Evolutionary conservation across 1,139 yeast genomes (phyloP).

Genomic region (Eremothecium cymbalariae): DNA sequence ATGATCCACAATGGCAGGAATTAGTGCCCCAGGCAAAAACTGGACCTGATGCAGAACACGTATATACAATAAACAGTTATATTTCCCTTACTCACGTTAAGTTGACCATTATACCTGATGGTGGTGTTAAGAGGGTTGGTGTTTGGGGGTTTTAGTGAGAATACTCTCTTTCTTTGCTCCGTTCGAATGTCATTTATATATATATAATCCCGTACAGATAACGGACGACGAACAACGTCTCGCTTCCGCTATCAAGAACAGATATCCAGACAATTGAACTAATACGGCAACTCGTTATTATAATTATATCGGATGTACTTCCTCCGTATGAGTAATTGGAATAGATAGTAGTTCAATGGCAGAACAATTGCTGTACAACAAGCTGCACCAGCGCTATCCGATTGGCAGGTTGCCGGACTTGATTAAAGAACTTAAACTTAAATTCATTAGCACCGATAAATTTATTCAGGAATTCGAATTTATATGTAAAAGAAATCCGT

Average conservation of each 20-base stretch:
- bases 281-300: no score
- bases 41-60: slow-evolving; percentile 73
- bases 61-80: slow-evolving; percentile 32
- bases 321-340: no score
- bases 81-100: slow-evolving; percentile 54
- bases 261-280: no score
- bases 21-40: slow-evolving; percentile 67
- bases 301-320: no score
- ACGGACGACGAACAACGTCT: no score
- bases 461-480: slow-evolving; percentile 12
- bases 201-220: no score
- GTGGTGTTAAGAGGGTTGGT: slow-evolving; percentile 86
- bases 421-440: slow-evolving; percentile 3
- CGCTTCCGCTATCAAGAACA: no score
- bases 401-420: slow-evolving; percentile 9
- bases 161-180: no score
- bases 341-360: no score
- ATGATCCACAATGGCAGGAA: slow-evolving; percentile 48
- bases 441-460: slow-evolving; percentile 6
- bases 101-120: slow-evolving; percentile 84
- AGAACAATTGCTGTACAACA: no score
- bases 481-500: slow-evolving; percentile 35
- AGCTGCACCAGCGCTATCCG: slow-evolving; percentile 17
- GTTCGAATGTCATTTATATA: no score
- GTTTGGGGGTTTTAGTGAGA: slow-evolving; percentile 57